Evolutionary conservation across 2,329 filamentous ascomycete genomes (phyloP), one percentile per base, ranked within the genome.

Genomic region (Eutypella sp.): DNA sequence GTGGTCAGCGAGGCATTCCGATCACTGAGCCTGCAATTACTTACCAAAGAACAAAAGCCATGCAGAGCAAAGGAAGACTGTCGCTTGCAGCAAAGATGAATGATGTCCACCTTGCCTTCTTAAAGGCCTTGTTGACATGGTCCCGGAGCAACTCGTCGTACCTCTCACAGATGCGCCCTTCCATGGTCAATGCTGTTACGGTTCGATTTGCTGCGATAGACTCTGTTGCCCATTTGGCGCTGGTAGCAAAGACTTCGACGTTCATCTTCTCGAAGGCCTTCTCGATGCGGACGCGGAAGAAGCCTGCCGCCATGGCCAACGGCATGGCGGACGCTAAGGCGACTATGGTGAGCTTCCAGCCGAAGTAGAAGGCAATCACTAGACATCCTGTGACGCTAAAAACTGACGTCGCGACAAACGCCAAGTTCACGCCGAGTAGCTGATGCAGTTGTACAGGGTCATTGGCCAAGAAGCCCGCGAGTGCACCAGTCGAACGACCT

Each of bases 301-400:
- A 81, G 1, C 70, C 72, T 0, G 73, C 69, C 2, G 61, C 54
- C 2, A 80, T 53, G 40, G 73, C 66, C 16, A 80, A 58, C 0
- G 77, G 78, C 51, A 79, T 65, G 3, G 77, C 74, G 1, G 84
- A 79, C 52, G 81, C 84, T 9, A 83, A 66, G 0, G 79, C 75
- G 0, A 91, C 81, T 0, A 89, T 67, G 0, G 83, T 79, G 6
- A 91, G 71, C 60, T 89, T 90, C 87, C 87, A 91, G 1, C 84
- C 84, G 59, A 85, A 89, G 7, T 75, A 71, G 55, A 89, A 89
- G 1, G 84, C 75, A 41, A 91, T 82, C 38, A 75, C 68, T 13
- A 88, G 64, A 10, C 79, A 83, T 0, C 85, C 86, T 2, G 79
- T 53, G 2, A 90, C 67, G 44, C 79, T 84, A 59, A 88, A 81